These are phyloP conservation scores for Gossypium arboreum DNA, from an alignment of 345 rosid genomes.

Conservation along the genomic window DNA sequence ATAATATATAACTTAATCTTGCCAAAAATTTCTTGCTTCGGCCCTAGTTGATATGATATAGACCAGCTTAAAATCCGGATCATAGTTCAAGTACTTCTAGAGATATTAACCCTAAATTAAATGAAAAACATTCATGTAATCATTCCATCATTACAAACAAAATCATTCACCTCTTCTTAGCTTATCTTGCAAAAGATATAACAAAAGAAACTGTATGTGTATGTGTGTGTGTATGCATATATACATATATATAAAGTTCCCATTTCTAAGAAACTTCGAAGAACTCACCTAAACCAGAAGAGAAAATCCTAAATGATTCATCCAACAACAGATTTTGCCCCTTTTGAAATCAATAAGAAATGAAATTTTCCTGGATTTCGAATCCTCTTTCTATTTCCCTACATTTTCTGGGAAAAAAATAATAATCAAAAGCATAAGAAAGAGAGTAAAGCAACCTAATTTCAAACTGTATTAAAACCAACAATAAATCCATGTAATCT, in stretches of 20 bases:
- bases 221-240: not conserved
- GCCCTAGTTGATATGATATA: no score
- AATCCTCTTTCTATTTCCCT: not conserved
- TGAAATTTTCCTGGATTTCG: not conserved
- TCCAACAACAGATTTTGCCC: not conserved
- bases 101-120: not conserved
- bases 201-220: no score
- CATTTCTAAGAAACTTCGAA: not conserved
- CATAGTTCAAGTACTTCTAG: no score
- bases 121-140: not conserved
- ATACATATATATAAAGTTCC: not conserved
- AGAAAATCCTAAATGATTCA: not conserved
- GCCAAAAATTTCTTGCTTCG: no score
- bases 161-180: not conserved
- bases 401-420: not conserved
- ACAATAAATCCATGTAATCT: constrained; percentile 9
- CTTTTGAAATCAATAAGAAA: not conserved
- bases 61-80: no score
- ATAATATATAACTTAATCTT: no score
- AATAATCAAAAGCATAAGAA: not conserved
- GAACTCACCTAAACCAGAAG: constrained; percentile 5
- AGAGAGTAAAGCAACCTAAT: constrained; percentile 3
- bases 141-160: not conserved
- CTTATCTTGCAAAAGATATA: not conserved
- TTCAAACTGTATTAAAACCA: not conserved